Conservation (phyloP, 371 early-diverging fungal genomes). For the Actinomucor elegans region DNA sequence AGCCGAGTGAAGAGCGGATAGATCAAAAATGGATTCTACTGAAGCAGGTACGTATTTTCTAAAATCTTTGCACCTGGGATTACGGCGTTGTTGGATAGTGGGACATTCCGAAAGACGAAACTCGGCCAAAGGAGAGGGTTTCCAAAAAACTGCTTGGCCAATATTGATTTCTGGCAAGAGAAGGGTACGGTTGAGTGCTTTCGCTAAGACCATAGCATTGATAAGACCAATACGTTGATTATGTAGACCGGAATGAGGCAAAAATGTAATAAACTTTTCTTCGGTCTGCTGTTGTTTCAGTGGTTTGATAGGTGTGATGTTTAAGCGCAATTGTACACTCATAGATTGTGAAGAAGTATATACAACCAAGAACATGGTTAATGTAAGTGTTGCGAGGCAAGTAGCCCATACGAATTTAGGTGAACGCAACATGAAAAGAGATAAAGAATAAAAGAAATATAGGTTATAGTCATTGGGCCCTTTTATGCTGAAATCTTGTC, state of each 20-base stretch:
- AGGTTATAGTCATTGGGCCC: no score
- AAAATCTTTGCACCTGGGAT: constrained; percentile 34
- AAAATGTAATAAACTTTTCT: constrained; percentile 50
- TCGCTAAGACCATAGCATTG: constrained; percentile 58
- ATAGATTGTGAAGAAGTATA: constrained; percentile 22
- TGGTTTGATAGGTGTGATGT: not conserved
- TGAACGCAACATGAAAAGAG: constrained; percentile 15
- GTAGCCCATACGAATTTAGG: constrained; percentile 21
- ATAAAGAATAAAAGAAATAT: constrained; percentile 1
- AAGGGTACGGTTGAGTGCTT: constrained; percentile 56
- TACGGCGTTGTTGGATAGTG: not conserved
- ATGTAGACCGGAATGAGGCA: constrained; percentile 64
- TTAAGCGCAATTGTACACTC: constrained; percentile 18
- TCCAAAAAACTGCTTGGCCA: constrained; percentile 39
- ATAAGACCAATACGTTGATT: constrained; percentile 58
- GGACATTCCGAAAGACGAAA: constrained; percentile 11
- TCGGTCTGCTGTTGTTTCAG: not conserved
- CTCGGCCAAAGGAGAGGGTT: constrained; percentile 4
- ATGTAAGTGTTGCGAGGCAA: constrained; percentile 9
- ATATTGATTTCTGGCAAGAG: constrained; percentile 50
- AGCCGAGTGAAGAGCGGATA: constrained; percentile 14
- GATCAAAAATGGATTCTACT: constrained; percentile 40
- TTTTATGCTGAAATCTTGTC: no score
- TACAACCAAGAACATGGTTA: constrained; percentile 12
- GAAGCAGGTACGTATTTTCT: constrained; percentile 38